Conservation (phyloP, 345 rosid species). For the Jatropha curcas region DNA sequence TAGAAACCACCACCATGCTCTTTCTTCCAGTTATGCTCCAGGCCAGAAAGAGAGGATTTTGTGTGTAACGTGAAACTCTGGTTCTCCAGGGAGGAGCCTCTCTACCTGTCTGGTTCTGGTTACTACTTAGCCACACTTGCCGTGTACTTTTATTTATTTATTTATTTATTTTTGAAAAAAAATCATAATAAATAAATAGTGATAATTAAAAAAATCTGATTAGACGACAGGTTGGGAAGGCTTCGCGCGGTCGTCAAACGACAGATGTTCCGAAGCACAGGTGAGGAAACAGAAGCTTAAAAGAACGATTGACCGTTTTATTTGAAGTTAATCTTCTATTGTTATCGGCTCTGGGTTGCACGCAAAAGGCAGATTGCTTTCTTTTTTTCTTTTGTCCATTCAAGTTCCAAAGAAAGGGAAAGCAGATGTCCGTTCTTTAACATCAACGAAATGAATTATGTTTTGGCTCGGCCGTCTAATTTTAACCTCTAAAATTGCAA, state of each 20-base stretch:
- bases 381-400: too few species aligned
- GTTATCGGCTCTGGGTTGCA: neutral
- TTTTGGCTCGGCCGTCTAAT: too few species aligned
- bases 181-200: too few species aligned
- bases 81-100: neutral
- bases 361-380: neutral
- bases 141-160: neutral
- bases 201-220: too few species aligned
- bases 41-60: neutral
- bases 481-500: too few species aligned
- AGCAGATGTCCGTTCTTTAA: too few species aligned
- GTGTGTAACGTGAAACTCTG: neutral
- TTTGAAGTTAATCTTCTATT: too few species aligned
- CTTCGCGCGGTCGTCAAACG: too few species aligned
- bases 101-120: neutral
- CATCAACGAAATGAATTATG: neutral
- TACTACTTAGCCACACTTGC: conserved; percentile 7
- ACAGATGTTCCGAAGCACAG: too few species aligned
- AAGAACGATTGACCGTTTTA: neutral
- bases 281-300: neutral
- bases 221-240: too few species aligned
- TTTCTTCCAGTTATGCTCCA: neutral
- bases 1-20: conserved; percentile 14
- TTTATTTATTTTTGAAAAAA: neutral
- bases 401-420: neutral